These are phyloP conservation scores for Datisca glomerata DNA, from an alignment of 306 rosid species.

Conservation along the genomic window DNA sequence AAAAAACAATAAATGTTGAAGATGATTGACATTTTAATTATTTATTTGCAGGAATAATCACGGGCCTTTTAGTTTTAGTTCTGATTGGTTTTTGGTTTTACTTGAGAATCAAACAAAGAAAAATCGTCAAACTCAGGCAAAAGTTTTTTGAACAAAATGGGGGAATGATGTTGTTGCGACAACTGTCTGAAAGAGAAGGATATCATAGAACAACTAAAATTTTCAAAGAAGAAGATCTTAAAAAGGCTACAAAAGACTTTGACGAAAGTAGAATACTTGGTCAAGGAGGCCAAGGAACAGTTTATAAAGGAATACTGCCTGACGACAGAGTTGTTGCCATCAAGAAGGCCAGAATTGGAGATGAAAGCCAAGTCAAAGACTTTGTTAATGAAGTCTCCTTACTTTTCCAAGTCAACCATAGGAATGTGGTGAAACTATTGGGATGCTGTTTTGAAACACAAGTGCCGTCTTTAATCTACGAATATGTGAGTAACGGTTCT, in stretches of 20 bases:
- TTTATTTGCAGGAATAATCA: background rate
- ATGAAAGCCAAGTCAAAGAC: background rate
- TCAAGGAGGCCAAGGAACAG: conserved; percentile 1
- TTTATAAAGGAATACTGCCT: background rate
- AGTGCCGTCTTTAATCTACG: background rate
- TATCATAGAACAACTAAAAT: no score
- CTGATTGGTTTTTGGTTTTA: background rate
- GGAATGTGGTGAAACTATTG: conserved; percentile 2
- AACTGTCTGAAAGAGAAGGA: background rate
- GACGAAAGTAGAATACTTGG: background rate
- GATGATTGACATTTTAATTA: no score
- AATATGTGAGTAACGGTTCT: background rate
- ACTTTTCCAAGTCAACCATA: background rate
- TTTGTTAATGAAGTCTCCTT: background rate
- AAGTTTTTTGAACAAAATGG: background rate
- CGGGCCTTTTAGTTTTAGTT: background rate
- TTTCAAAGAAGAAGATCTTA: background rate
- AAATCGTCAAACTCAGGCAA: background rate
- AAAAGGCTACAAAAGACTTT: background rate
- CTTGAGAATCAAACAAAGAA: background rate
- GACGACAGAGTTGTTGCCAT: background rate
- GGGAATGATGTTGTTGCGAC: background rate
- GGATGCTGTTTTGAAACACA: background rate
- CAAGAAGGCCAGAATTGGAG: background rate
- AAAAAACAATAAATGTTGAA: no score